These are phyloP conservation scores for Suhomyces vadensis DNA, from an alignment of 805 yeast genomes.

Conservation along the genomic window DNA sequence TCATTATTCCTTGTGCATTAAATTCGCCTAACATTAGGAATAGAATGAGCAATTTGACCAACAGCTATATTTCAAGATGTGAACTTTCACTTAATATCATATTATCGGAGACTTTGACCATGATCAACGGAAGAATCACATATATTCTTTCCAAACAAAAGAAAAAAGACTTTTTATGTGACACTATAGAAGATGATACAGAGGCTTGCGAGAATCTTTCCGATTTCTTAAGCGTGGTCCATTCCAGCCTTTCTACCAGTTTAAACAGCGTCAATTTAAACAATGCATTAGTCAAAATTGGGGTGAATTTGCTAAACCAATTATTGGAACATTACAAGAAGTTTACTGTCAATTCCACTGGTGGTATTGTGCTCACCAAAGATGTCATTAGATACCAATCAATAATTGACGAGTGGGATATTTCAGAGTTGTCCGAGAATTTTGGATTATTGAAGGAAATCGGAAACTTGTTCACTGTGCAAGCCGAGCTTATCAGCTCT, in stretches of 20 bases:
- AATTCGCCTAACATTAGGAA: constrained; percentile 58
- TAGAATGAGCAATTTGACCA: constrained; percentile 61
- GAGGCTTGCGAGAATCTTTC: constrained; percentile 67
- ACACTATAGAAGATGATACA: constrained; percentile 59
- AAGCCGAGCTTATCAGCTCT: constrained; percentile 74
- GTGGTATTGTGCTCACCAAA: constrained; percentile 79
- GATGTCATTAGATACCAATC: constrained; percentile 79
- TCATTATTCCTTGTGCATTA: constrained; percentile 71
- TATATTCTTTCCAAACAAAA: constrained; percentile 60
- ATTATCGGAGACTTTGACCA: constrained; percentile 55
- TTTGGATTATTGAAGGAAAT: constrained; percentile 76
- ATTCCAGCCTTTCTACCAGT: constrained; percentile 39
- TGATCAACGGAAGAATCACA: constrained; percentile 52
- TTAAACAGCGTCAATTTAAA: constrained; percentile 47
- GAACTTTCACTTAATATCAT: constrained; percentile 69
- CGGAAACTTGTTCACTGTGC: constrained; percentile 82
- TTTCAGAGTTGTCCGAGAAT: constrained; percentile 58
- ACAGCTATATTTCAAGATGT: constrained; percentile 57
- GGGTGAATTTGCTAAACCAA: constrained; percentile 55
- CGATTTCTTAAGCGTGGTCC: constrained; percentile 47
- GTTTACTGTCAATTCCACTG: constrained; percentile 74
- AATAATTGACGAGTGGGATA: constrained; percentile 65
- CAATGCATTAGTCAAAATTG: constrained; percentile 55
- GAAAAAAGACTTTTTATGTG: constrained; percentile 65
- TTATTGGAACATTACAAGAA: constrained; percentile 73